Conservation (phyloP, 108 stramenopile genomes). For the Skeletonema marinoi region DNA sequence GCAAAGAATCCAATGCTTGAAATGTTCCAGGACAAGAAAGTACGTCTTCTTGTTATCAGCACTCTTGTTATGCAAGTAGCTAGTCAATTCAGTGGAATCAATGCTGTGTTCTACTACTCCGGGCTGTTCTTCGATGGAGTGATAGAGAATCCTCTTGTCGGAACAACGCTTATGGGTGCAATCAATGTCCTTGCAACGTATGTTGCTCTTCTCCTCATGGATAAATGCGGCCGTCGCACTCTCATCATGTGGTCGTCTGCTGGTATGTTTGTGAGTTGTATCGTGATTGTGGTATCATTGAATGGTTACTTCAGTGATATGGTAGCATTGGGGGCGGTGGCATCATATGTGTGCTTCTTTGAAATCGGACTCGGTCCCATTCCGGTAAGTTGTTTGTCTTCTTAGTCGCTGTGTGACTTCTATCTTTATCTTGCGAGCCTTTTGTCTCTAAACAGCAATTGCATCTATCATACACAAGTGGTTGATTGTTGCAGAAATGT, state of each 20-base stretch:
- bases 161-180: constrained; percentile 88
- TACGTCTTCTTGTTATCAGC: constrained; percentile 75
- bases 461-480: constrained; percentile 33
- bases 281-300: constrained; percentile 71
- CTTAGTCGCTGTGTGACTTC: neutral
- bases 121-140: constrained; percentile 94
- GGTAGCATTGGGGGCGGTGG: constrained; percentile 81
- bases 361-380: constrained; percentile 98
- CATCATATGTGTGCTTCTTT: constrained; percentile 89
- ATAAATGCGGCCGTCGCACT: constrained; percentile 77
- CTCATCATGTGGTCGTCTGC: constrained; percentile 89
- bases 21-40: constrained; percentile 73
- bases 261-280: constrained; percentile 79
- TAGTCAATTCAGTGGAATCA: constrained; percentile 97
- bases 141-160: constrained; percentile 90
- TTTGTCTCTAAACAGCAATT: neutral
- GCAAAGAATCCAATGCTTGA: constrained; percentile 50
- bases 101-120: constrained; percentile 99
- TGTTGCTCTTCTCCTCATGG: constrained; percentile 93
- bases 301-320: constrained; percentile 67
- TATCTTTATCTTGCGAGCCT: too few species aligned
- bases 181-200: constrained; percentile 96
- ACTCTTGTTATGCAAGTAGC: constrained; percentile 82
- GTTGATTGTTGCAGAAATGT: constrained; percentile 92
- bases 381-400: constrained; percentile 46